Conservation (phyloP, 768 basidiomycete genomes). For the Dacryopinax primogenitus region DNA sequence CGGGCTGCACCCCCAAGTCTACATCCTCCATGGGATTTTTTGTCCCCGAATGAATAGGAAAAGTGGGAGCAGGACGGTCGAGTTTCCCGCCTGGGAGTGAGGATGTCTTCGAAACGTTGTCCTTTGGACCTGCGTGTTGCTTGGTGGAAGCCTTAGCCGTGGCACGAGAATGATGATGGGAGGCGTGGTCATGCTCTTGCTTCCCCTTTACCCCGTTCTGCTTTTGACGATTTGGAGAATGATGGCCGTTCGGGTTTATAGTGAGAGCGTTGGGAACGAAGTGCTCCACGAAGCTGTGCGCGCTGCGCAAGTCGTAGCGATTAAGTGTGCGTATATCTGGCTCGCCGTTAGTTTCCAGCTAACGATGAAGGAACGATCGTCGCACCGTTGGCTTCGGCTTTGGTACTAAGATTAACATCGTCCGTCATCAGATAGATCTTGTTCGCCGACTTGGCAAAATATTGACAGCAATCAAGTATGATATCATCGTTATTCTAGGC, state of each 20-base stretch:
- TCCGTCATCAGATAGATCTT: background rate
- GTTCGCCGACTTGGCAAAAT: slow-evolving; percentile 29
- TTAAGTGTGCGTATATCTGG: background rate
- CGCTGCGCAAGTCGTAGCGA: background rate
- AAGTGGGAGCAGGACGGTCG: too few species aligned
- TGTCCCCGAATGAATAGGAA: too few species aligned
- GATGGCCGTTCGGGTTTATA: too few species aligned
- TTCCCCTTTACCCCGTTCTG: too few species aligned
- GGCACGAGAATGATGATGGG: too few species aligned
- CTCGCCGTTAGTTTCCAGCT: background rate
- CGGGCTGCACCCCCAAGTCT: background rate
- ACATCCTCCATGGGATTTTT: background rate
- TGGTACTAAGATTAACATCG: background rate
- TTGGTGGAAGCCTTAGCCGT: too few species aligned
- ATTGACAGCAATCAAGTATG: slow-evolving; percentile 64
- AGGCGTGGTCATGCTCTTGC: too few species aligned
- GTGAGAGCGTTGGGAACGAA: background rate
- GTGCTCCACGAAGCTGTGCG: background rate
- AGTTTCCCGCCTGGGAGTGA: too few species aligned
- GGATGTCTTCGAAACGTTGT: too few species aligned
- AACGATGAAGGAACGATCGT: background rate
- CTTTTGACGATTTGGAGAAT: too few species aligned
- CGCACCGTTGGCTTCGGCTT: background rate
- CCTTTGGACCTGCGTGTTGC: too few species aligned
- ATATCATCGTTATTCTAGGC: slow-evolving; percentile 44